A percentile compares a stretch with the other conserved stretches of the same genome.
phyloP scores from a whole-genome alignment of 2,329 filamentous ascomycete species.

The Epichloe amarillans region DNA sequence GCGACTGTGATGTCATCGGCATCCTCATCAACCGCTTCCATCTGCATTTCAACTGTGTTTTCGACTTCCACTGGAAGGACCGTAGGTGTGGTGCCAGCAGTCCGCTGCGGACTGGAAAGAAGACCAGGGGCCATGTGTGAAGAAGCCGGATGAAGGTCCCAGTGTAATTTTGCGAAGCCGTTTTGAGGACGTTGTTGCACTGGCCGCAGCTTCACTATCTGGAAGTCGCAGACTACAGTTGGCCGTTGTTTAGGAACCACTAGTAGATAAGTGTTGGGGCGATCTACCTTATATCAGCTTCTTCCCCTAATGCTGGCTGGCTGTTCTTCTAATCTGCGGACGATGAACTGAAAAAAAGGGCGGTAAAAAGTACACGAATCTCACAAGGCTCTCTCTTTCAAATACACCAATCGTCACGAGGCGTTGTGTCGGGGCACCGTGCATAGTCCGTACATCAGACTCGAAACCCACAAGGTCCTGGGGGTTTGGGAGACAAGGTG shows the following conservation, averaged over 20 bases:
- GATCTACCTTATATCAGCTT: background rate
- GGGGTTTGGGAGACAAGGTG: background rate
- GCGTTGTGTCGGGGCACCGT: background rate
- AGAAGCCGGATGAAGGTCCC: background rate
- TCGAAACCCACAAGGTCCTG: constrained; percentile 1
- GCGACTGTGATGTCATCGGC: constrained; percentile 26
- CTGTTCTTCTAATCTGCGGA: background rate
- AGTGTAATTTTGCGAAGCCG: background rate
- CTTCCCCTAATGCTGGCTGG: background rate
- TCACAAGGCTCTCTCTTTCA: background rate
- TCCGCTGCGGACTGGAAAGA: constrained; percentile 1
- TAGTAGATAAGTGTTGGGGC: background rate
- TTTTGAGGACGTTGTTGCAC: background rate
- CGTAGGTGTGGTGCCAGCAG: background rate
- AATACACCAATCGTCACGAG: background rate
- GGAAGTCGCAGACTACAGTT: background rate
- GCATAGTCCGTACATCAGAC: background rate
- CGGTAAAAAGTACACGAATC: background rate
- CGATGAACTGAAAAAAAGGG: background rate
- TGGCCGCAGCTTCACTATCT: background rate
- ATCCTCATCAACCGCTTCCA: constrained; percentile 11
- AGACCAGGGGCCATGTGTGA: constrained; percentile 5
- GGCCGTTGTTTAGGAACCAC: background rate
- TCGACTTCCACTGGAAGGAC: constrained; percentile 4
- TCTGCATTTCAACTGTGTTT: constrained; percentile 7